phyloP scores from a whole-genome alignment of 176 grass and related monocot species.

The Phyllostachys edulis region DNA sequence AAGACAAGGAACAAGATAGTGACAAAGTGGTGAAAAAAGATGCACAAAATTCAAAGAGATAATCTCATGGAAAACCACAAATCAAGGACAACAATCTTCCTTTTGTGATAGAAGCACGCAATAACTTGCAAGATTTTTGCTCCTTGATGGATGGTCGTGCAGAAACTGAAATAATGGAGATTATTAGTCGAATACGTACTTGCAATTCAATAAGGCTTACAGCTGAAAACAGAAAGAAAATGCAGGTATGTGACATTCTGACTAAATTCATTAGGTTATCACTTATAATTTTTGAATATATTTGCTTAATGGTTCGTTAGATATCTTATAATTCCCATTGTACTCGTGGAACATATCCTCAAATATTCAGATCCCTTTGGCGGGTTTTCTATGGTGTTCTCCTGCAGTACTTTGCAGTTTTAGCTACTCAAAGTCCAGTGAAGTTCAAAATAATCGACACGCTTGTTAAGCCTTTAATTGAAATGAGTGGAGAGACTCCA shows the following conservation, averaged over 20 bases:
- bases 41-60: constrained; percentile 34
- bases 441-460: constrained; percentile 75
- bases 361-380: constrained; percentile 36
- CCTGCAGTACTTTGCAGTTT: constrained; percentile 86
- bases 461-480: constrained; percentile 89
- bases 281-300: background rate
- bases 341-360: background rate
- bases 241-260: constrained; percentile 63
- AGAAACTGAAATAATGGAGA: constrained; percentile 78
- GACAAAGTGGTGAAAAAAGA: constrained; percentile 36
- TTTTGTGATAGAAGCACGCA: constrained; percentile 91
- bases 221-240: constrained; percentile 87
- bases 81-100: constrained; percentile 51
- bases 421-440: constrained; percentile 64
- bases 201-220: constrained; percentile 93
- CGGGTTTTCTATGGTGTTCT: constrained; percentile 95
- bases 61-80: constrained; percentile 35
- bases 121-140: constrained; percentile 61
- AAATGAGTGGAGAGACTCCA: constrained; percentile 90
- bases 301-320: background rate
- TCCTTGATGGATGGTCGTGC: constrained; percentile 75
- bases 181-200: constrained; percentile 73
- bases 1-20: constrained; percentile 46
- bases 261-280: background rate
- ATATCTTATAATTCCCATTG: background rate